A percentile compares a stretch with the other conserved stretches of the same genome.
Evolutionary conservation across 352 stramenopile genomes (phyloP).

Genomic region (Nothophytophthora sp.): DNA sequence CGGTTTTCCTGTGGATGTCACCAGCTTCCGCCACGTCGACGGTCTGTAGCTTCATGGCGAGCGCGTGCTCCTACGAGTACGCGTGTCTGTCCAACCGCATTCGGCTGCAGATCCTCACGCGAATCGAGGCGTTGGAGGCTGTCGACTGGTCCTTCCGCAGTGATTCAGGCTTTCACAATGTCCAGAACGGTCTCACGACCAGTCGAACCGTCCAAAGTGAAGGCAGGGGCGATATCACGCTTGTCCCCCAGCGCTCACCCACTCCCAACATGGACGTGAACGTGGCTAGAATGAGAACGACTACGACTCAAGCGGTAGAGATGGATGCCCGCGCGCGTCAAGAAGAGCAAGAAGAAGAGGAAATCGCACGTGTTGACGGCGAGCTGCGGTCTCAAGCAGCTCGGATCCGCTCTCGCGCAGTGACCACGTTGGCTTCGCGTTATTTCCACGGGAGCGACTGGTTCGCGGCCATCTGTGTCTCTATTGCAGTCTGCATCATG

Average conservation of each 20-base stretch:
- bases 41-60: slow-evolving; percentile 57
- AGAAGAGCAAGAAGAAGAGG: slow-evolving; percentile 23
- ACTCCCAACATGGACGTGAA: background rate
- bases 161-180: background rate
- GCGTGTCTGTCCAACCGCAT: slow-evolving; percentile 69
- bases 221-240: background rate
- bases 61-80: slow-evolving; percentile 71
- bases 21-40: slow-evolving; percentile 61
- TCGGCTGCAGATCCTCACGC: slow-evolving; percentile 42
- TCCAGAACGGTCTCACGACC: background rate
- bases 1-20: slow-evolving; percentile 64
- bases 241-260: background rate
- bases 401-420: slow-evolving; percentile 17
- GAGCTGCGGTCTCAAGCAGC: slow-evolving; percentile 22
- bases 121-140: slow-evolving; percentile 28
- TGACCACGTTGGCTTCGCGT: slow-evolving; percentile 13
- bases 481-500: slow-evolving; percentile 19
- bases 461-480: slow-evolving; percentile 34
- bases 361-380: slow-evolving; percentile 17
- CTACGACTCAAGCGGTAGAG: background rate
- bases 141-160: background rate
- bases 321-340: slow-evolving; percentile 10
- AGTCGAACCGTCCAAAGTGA: slow-evolving; percentile 7
- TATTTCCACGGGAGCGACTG: slow-evolving; percentile 34
- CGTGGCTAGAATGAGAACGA: background rate